These are phyloP conservation scores for Didymellaceae sp. DNA, from an alignment of 2,329 filamentous ascomycete genomes.

Conservation along the genomic window DNA sequence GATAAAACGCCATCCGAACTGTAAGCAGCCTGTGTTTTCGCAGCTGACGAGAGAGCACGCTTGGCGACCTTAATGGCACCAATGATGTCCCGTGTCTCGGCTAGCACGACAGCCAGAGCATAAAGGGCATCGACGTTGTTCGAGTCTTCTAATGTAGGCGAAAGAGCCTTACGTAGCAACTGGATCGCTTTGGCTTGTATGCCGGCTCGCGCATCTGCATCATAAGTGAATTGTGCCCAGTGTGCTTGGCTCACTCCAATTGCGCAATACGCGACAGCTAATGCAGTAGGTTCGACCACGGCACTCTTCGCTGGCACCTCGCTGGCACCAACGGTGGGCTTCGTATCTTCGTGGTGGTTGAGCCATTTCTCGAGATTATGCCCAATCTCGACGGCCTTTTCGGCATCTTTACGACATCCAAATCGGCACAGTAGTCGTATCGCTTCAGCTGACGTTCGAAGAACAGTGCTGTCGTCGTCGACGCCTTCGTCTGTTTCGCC, in stretches of 20 bases:
- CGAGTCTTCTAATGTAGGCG: constrained; percentile 68
- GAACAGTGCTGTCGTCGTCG: constrained; percentile 77
- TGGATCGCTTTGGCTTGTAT: constrained; percentile 80
- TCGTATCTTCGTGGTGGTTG: constrained; percentile 57
- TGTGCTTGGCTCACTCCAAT: constrained; percentile 86
- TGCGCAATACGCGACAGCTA: constrained; percentile 75
- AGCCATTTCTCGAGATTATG: constrained; percentile 77
- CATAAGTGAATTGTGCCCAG: constrained; percentile 83
- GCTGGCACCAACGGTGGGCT: constrained; percentile 32
- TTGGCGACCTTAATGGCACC: constrained; percentile 84
- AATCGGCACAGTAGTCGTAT: constrained; percentile 83
- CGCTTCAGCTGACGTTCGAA: constrained; percentile 80
- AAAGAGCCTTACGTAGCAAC: constrained; percentile 75
- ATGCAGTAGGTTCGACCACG: constrained; percentile 63
- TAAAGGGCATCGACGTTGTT: constrained; percentile 80
- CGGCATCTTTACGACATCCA: constrained; percentile 74
- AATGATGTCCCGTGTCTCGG: constrained; percentile 81
- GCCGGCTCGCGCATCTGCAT: constrained; percentile 72
- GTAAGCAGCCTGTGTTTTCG: constrained; percentile 34
- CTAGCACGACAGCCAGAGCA: constrained; percentile 81
- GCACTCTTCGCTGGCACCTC: constrained; percentile 43
- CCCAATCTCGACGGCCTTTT: constrained; percentile 77
- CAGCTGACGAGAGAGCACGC: constrained; percentile 69
- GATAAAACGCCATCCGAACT: constrained; percentile 44
- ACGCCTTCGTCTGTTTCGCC: constrained; percentile 72